Evolutionary conservation across 805 yeast genomes (phyloP), one percentile per base, ranked within the genome.

Genomic region (Isabelozyma heimii): DNA sequence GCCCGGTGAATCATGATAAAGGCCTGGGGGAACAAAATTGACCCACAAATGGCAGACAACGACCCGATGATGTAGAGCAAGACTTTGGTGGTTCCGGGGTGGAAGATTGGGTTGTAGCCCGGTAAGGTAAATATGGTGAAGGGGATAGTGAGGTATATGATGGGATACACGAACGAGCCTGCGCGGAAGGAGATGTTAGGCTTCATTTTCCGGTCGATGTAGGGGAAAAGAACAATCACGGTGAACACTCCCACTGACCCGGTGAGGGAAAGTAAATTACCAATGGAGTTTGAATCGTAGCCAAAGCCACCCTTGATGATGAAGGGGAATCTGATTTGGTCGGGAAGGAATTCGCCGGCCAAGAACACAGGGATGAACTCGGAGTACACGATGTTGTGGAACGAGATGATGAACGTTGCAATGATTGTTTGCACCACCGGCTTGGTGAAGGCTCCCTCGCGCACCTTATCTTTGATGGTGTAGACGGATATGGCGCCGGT

Each of bases 331-430:
- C 63, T 56, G 13, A 76, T 67, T 13, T 54, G 44, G 5, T 62
- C 62, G 2, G 50, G 49, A 16, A 52, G 48, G n/a, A 61, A 54
- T 9, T 58, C 52, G 5, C 67, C 61, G 2, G 85, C 82, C 13
- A 82, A 65, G 47, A 76, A 76, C 4, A 83, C 75, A 0, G 87
- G 87, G 40, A 82, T 57, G 47, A 83, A 78, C 59, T 82, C 85
- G 35, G 76, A 74, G 57, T 67, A 79, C 5, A 79, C 81, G n/a
- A 77, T 65, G 12, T 67, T 58, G 57, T 79, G 83, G 44, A 80
- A 69, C 14, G 81, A 66, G 53, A 75, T 59, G 24, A 72, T 56
- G 45, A 79, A 73, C 55, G 74, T 60, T 61, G 75, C 49, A 61
- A 60, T 17, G 45, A 71, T 65, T 8, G 69, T 57, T 42, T 60